Percentiles rank a stretch among this genome's conserved stretches.
Conservation (phyloP, 1,284 basidiomycete genomes). For the Irpex rosettiformis region DNA sequence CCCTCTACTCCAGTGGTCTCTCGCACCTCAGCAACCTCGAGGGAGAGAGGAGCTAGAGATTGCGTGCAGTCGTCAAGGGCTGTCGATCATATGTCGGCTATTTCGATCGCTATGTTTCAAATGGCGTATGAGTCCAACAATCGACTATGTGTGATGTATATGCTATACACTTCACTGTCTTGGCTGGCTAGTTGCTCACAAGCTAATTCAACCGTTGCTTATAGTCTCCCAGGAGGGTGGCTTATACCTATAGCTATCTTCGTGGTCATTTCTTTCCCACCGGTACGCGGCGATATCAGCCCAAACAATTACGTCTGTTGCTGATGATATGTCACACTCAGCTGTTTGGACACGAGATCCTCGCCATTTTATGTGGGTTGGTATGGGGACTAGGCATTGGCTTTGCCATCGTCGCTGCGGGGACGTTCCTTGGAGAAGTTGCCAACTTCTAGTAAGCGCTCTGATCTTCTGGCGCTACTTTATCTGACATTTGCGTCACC, state of each 20-base stretch:
- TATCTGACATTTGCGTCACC: slow-evolving; percentile 7
- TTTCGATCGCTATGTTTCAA: background rate
- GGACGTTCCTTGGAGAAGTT: slow-evolving; percentile 66
- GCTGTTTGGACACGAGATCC: slow-evolving; percentile 78
- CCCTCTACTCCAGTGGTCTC: background rate
- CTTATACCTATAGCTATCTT: slow-evolving; percentile 79
- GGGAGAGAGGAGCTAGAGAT: background rate
- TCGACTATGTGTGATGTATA: background rate
- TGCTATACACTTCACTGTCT: too few relatives aligned
- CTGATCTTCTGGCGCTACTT: background rate
- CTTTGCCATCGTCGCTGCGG: slow-evolving; percentile 64
- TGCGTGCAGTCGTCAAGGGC: background rate
- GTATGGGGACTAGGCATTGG: slow-evolving; percentile 71
- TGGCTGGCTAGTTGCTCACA: too few relatives aligned
- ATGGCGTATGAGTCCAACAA: background rate
- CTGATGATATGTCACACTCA: slow-evolving; percentile 24
- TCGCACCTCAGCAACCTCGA: background rate
- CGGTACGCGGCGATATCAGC: slow-evolving; percentile 36
- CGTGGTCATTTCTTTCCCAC: slow-evolving; percentile 77
- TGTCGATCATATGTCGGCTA: background rate
- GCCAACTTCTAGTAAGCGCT: slow-evolving; percentile 65
- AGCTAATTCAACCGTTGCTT: too few relatives aligned
- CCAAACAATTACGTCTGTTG: background rate
- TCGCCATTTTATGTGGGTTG: slow-evolving; percentile 73
- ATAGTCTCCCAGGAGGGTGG: slow-evolving; percentile 55